Evolutionary conservation across 2,329 filamentous ascomycete species (phyloP), one percentile per base, ranked within the genome.

Genomic region (Fusarium irregulare): DNA sequence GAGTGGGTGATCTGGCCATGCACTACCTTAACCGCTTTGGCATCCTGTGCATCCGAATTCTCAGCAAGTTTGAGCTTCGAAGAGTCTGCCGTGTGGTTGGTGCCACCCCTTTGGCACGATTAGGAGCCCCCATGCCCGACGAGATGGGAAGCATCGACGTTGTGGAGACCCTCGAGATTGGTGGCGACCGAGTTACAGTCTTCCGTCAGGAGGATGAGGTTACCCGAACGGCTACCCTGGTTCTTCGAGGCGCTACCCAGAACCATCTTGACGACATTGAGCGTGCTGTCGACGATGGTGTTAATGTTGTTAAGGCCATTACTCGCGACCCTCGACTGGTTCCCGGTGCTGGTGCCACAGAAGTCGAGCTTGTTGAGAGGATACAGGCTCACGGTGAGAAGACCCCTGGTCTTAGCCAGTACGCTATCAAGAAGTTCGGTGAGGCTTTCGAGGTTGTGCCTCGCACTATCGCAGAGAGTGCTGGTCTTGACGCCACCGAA

Each of bases 51-150:
- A 95, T 99, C 86, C 97, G 97, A 83, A 91, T 99, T 73, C 89
- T 98, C 76, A 97, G 94, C 84, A 99, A 99, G 83, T 99, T 98
- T 78, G 96, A 99, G 83, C 89, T 99, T 66, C 91, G 96, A 75
- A 89, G 96, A 77, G 86, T 98, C 76, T 99, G 97, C 87, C 92
- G 96, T 68, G 96, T 99, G 25, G 95, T 98, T 55, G 95, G 95
- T 68, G 96, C 96, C 60, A 98, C 96, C 16, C 96, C 96, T n/a
- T 88, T 99, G 68, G 97, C 97, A 56, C 92, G 96, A 76, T 87
- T 99, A 49, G 96, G 96, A 71, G 96, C 97, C 18, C 96, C 96
- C 46, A 99, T 99, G 96, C 96, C 97, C n/a, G 96, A 99, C 75
- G 96, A 99, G 86, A 98, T 97, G 94, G 96, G 96, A 71, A 92